Base-by-base conservation (phyloP, 768 basidiomycete genomes). In the Cyclocybe aegerita region DNA sequence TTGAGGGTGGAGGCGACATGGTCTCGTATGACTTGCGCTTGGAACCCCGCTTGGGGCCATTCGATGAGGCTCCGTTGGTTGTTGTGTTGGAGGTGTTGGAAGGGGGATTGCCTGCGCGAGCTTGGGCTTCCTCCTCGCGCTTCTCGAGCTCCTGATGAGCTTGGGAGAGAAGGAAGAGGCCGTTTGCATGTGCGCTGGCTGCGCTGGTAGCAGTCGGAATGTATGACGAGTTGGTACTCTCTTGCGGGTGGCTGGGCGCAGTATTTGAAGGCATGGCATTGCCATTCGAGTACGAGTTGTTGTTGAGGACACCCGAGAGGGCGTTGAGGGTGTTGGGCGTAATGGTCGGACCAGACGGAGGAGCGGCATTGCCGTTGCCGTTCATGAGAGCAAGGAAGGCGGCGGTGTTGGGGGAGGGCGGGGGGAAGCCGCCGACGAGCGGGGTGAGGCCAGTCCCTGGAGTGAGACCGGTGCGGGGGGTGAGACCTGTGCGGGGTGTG, bases 101-200 rank as follows among this genome's bases (percentile, higher is more conserved):
- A 39, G 57, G 51, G 23, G 65, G 63, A 48, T 65, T 71, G 50
- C 71, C 71, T 43, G 83, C 80, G 57, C 85, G 80, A 53, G 80
- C 80, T 63, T 88, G 84, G 0, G 86, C 85, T 23, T 23, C 23
- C 65, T 92, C 89, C 68, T 96, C 93, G n/a, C 92, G 84, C 72
- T 95, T 96, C 34, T 90, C 91, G 52, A 97, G 83, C 75, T 96
- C 94, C 66, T 97, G 94, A 65, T 97, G 94, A 23, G 94, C 95
- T 70, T 98, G 94, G 1, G 86, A 88, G 46, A 98, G 84, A 42
- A 98, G 76, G 72, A 95, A 98, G 40, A 98, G 82, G 23, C 95
- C 94, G 64, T 96, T 97, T 45, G 93, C 88, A 47, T 93, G 91
- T 14, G 82, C 77, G 39, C 69, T 80, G 2, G 91, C 77, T 7